Evolutionary conservation across 176 grass and related monocot genomes (phyloP).

Genomic region (Elymus sibiricus): DNA sequence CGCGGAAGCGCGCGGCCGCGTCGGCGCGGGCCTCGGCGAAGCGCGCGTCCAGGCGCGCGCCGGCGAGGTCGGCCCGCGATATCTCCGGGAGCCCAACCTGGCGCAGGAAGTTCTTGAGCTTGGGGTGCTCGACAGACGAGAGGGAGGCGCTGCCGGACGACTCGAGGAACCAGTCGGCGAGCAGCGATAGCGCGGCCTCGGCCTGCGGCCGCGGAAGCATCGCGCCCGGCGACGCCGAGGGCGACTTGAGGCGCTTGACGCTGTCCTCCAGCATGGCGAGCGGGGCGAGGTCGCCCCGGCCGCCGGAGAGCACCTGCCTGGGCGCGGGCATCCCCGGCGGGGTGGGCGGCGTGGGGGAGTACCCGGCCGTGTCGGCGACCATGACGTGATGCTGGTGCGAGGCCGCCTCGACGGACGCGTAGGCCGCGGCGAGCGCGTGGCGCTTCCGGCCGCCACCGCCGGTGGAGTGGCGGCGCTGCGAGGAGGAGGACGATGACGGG

Average conservation of each 20-base stretch:
- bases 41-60: conserved; percentile 48
- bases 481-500: background rate
- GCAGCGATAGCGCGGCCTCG: conserved; percentile 51
- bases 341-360: conserved; percentile 38
- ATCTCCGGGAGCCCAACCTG: conserved; percentile 61
- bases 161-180: conserved; percentile 84
- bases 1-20: conserved; percentile 55
- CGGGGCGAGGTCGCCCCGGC: conserved; percentile 55
- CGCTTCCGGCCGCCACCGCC: conserved; percentile 21
- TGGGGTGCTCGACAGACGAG: conserved; percentile 57
- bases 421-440: background rate
- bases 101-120: conserved; percentile 59
- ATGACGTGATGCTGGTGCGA: conserved; percentile 15
- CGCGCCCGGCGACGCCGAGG: conserved; percentile 27
- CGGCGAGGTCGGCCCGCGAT: conserved; percentile 28
- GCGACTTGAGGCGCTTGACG: conserved; percentile 68
- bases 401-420: conserved; percentile 4
- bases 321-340: conserved; percentile 27
- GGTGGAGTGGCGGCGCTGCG: conserved; percentile 34
- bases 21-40: conserved; percentile 47
- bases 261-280: conserved; percentile 70
- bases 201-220: conserved; percentile 50
- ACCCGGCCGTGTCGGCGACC: background rate
- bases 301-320: conserved; percentile 49
- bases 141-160: conserved; percentile 53